phyloP scores from a whole-genome alignment of 139 green algal genomes.

The Parachlorella kessleri region DNA sequence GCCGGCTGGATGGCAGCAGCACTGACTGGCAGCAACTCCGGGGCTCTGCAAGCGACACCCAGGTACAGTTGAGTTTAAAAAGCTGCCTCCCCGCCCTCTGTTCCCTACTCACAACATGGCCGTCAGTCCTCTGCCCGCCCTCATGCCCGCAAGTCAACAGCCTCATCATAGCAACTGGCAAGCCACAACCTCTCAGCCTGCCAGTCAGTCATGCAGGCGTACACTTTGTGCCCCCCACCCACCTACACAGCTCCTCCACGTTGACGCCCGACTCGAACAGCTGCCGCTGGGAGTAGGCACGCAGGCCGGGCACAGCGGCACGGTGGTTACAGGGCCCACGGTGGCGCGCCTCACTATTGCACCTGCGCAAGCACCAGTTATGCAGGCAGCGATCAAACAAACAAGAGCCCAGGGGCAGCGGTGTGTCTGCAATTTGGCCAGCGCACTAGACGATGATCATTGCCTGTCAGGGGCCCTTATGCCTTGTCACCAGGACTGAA shows the following conservation, averaged over 20 bases:
- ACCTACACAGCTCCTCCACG: constrained; percentile 31
- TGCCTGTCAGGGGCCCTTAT: too few species aligned
- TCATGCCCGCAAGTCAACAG: neutral
- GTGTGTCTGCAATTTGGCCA: too few species aligned
- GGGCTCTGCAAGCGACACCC: neutral
- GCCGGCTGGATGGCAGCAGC: too few species aligned
- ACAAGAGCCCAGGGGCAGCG: too few species aligned
- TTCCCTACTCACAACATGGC: neutral
- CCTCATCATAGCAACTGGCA: neutral
- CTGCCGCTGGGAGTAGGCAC: constrained; percentile 30
- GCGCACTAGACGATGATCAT: too few species aligned
- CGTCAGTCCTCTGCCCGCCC: neutral
- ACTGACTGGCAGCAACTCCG: too few species aligned
- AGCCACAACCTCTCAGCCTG: neutral
- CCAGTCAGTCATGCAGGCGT: too few species aligned
- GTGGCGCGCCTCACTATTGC: constrained; percentile 12
- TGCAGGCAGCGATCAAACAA: too few species aligned
- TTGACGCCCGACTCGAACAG: constrained; percentile 34
- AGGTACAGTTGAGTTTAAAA: neutral
- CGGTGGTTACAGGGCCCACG: neutral
- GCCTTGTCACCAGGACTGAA: too few species aligned
- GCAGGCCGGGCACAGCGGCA: constrained; percentile 28
- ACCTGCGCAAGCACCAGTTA: too few species aligned
- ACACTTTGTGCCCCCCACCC: too few species aligned
- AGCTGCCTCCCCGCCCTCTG: neutral